Conservation (phyloP, 2,329 filamentous ascomycete genomes). For the Diaporthe sp. region DNA sequence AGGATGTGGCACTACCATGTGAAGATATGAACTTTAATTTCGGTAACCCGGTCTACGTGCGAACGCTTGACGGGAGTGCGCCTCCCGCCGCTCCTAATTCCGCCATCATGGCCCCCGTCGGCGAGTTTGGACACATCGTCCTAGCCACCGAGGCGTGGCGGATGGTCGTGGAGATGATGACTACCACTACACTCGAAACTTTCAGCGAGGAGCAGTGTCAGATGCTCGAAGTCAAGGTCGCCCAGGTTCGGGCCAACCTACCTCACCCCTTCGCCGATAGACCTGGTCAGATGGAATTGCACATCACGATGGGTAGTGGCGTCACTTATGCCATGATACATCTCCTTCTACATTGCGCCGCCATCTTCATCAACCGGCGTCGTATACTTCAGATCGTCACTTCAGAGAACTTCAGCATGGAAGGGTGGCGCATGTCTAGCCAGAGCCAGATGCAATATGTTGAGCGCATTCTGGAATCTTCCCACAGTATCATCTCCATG, state of each 20-base stretch:
- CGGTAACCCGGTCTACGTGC: conserved; percentile 69
- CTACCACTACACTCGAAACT: conserved; percentile 62
- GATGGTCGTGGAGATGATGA: conserved; percentile 72
- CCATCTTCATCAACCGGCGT: conserved; percentile 71
- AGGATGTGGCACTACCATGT: conserved; percentile 69
- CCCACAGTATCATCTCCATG: conserved; percentile 69
- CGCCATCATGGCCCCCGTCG: conserved; percentile 62
- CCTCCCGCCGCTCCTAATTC: conserved; percentile 55
- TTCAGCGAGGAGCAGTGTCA: conserved; percentile 68
- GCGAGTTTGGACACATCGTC: conserved; percentile 73
- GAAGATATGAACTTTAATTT: conserved; percentile 74
- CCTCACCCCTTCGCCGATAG: conserved; percentile 73
- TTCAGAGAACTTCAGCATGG: conserved; percentile 63
- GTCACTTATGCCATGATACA: conserved; percentile 74
- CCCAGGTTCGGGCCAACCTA: conserved; percentile 65
- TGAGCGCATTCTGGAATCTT: conserved; percentile 69
- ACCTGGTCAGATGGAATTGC: conserved; percentile 70
- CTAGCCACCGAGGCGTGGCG: conserved; percentile 72
- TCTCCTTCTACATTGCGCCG: conserved; percentile 71
- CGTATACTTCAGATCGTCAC: conserved; percentile 70
- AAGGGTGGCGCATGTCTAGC: conserved; percentile 64
- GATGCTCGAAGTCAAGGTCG: conserved; percentile 66
- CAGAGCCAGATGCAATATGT: conserved; percentile 65
- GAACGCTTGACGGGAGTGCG: conserved; percentile 61
- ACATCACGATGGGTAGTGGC: conserved; percentile 74